Base-by-base conservation (phyloP, 2,329 filamentous ascomycete genomes). In the Lachnum nothofagi region DNA sequence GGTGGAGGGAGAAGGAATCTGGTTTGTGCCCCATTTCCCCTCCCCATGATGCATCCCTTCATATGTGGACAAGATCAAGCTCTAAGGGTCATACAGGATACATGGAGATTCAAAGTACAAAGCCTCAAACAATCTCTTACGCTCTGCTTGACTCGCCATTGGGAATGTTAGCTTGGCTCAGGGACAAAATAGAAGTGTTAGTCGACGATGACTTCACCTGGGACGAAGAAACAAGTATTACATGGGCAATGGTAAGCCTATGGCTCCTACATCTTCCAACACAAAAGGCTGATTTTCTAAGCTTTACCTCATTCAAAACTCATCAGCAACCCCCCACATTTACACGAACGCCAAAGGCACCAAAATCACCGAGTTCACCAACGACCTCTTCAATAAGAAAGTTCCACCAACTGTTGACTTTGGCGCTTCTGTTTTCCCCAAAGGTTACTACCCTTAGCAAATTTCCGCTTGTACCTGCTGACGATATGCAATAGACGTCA, bases 181-280 rank as follows among this genome's bases (percentile, higher is more conserved):
- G 49, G 39, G 58, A 60, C 20, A 58, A 60, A 45, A 29, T 59
- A 25, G 42, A 58, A 33, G 43, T 24, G 3, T n/a, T 59, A 17
- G 35, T 53, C 1, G 54, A 54, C 12, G 38, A 90, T 56, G 62
- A 60, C 2, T 89, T 88, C 58, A 68, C 75, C 0, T 91, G 85
- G 85, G 82, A 79, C 0, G 82, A 88, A 53, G 85, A 90, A 53
- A 85, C 90, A 67, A 72, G 90, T 9, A 68, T 88, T 34, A 87
- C 82, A 0, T 91, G 86, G 87, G 48, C 57, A 3, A 56, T 60
- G 57, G 56, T 58, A 35, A 20, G 33, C 35, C 4, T 17, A 35
- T 17, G 31, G 33, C 17, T n/a, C 5, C 16, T n/a, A 4, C 25
- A 8, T 8, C 14, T 17, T 8, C 19, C 9, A 5, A 34, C 19